Base-by-base conservation (phyloP, 108 stramenopile species). In the Epithemia pelagica region DNA sequence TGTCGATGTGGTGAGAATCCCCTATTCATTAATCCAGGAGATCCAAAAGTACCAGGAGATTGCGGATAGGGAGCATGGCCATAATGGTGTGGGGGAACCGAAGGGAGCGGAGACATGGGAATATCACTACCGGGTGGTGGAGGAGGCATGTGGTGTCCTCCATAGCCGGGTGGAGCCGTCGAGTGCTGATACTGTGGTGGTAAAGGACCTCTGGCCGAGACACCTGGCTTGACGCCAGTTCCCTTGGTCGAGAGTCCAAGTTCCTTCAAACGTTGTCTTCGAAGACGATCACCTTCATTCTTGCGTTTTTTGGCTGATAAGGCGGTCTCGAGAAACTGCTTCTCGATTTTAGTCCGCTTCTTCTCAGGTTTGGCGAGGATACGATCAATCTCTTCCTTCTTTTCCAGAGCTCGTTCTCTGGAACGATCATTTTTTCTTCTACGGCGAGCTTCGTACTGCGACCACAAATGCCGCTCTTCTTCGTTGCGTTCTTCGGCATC, bases 271-370 rank as follows among this genome's bases (percentile, higher is more conserved):
- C 81, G 68, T 46, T 86, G 83, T 52, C 90, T 79, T 28, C 90
- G 74, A 62, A 87, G 52, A 31, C 90, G 77, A 76, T 91, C 90
- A 19, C 87, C 87, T 69, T 88, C 90, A 66, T 88, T 91, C 84
- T 91, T 91, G 60, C 87, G 58, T 32, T 80, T 81, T 72, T 86
- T 91, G 24, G 83, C 86, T 24, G 52, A 58, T 32, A 88, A 58
- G 5, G 80, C 77, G 23, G 69, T 72, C 25, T 78, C 74, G 70
- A 87, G 65, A 57, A 78, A 76, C 63, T 81, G 78, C 29, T 59
- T 74, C 70, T 91, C 90, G 57, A 83, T 84, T 61, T 83, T 77
- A 5, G 84, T 79, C 53, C 90, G 62, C 58, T 87, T 84, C 57
- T 75, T 69, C 63, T 87, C 90, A 21, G 81, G 74, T 54, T 83